Conservation (phyloP, 1,139 yeast species). For the Pichia sp. region DNA sequence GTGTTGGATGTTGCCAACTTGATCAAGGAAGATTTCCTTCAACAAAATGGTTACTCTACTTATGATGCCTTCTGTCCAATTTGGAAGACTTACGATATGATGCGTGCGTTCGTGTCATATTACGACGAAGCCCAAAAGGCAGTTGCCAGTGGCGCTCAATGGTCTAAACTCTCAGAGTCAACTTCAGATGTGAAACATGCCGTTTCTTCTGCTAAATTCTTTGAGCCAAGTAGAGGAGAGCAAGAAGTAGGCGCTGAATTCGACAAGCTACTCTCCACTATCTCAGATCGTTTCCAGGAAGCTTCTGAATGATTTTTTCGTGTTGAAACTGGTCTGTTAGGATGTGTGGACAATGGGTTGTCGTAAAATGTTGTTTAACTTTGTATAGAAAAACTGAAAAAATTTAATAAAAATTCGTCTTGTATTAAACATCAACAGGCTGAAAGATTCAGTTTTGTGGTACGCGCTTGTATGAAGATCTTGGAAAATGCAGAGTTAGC, state of each 20-base stretch:
- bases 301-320: constrained; percentile 68
- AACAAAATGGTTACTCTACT: constrained; percentile 97
- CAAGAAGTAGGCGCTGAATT: constrained; percentile 71
- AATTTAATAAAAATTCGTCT: neutral
- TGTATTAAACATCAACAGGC: neutral
- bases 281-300: constrained; percentile 91
- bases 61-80: constrained; percentile 99
- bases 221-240: constrained; percentile 92
- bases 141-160: constrained; percentile 85
- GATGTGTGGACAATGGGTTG: constrained; percentile 1
- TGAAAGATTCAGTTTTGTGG: neutral
- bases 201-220: constrained; percentile 91
- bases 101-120: constrained; percentile 88
- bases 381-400: constrained; percentile 10
- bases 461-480: neutral
- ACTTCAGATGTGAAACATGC: constrained; percentile 89
- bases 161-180: constrained; percentile 87
- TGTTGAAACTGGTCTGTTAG: neutral
- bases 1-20: constrained; percentile 88
- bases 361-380: constrained; percentile 6
- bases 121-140: constrained; percentile 98
- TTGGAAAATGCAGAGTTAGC: neutral
- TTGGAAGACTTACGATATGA: constrained; percentile 98
- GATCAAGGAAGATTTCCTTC: constrained; percentile 96
- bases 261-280: constrained; percentile 65